Percentiles rank a stretch among this genome's conserved stretches.
Conservation (phyloP, 257 asterid species). For the Penstemon davidsonii region DNA sequence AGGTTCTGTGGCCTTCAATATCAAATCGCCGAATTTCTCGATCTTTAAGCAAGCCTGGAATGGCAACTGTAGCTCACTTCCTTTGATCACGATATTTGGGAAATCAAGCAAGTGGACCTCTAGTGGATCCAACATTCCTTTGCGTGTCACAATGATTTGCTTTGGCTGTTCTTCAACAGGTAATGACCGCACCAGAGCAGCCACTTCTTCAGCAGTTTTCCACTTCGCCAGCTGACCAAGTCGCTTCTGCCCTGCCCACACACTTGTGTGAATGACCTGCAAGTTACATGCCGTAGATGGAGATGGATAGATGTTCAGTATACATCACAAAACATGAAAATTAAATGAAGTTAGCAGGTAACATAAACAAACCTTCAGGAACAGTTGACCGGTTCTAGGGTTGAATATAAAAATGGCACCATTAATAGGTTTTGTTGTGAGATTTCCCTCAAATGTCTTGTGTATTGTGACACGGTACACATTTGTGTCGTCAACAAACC, state of each 20-base stretch:
- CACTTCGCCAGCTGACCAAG: slow-evolving; percentile 99
- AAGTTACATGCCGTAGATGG: not conserved
- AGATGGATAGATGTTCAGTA: not conserved
- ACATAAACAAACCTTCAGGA: slow-evolving; percentile 61
- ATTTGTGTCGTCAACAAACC: slow-evolving; percentile 99
- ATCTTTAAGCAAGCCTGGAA: slow-evolving; percentile 99
- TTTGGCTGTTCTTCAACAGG: slow-evolving; percentile 99
- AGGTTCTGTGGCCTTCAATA: slow-evolving; percentile 95
- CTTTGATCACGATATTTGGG: slow-evolving; percentile 97
- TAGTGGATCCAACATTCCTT: slow-evolving; percentile 98
- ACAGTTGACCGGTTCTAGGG: slow-evolving; percentile 96
- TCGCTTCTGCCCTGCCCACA: slow-evolving; percentile 99
- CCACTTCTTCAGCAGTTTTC: slow-evolving; percentile 99
- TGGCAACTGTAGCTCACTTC: slow-evolving; percentile 99
- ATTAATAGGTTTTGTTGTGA: slow-evolving; percentile 92
- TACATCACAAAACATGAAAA: not conserved
- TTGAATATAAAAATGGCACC: slow-evolving; percentile 98
- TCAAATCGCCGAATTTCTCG: slow-evolving; percentile 97
- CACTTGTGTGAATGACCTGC: slow-evolving; percentile 98
- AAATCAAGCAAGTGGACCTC: slow-evolving; percentile 99
- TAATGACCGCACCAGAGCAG: slow-evolving; percentile 92
- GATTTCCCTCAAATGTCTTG: slow-evolving; percentile 98
- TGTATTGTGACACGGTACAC: slow-evolving; percentile 97
- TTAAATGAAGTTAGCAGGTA: slow-evolving; percentile 13
- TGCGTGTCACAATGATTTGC: slow-evolving; percentile 94